Evolutionary conservation across 768 basidiomycete genomes (phyloP).

Genomic region (Rubroboletus pulcherrimus): DNA sequence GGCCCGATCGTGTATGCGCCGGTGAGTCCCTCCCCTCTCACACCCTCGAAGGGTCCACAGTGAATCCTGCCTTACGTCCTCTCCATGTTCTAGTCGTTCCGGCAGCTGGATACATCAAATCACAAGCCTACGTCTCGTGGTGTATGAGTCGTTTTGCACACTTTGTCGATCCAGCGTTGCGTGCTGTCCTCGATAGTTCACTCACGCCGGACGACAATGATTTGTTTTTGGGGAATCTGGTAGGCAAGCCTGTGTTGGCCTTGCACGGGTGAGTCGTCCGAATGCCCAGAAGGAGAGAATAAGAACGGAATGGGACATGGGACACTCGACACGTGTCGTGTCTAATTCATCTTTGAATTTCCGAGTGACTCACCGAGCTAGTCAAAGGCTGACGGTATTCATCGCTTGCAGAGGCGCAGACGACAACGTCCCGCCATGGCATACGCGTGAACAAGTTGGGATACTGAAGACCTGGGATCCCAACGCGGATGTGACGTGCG

Average conservation of each 20-base stretch:
- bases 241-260: constrained; percentile 63
- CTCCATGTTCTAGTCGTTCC: constrained; percentile 51
- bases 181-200: constrained; percentile 68
- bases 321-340: background rate
- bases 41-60: background rate
- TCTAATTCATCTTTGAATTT: background rate
- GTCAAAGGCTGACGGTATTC: background rate
- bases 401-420: constrained; percentile 58
- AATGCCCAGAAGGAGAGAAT: background rate
- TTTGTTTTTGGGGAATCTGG: constrained; percentile 75
- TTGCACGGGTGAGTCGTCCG: constrained; percentile 65
- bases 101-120: constrained; percentile 82
- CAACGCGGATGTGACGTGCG: constrained; percentile 51
- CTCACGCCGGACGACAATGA: constrained; percentile 87
- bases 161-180: constrained; percentile 71
- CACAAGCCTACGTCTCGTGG: constrained; percentile 80
- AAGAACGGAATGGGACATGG: background rate
- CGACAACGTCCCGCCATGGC: constrained; percentile 86
- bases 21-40: constrained; percentile 35
- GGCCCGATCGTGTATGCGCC: constrained; percentile 70
- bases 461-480: constrained; percentile 57
- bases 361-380: background rate
- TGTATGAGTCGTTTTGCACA: constrained; percentile 69
- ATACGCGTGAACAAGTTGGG: constrained; percentile 63
- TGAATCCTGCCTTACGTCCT: background rate